Evolutionary conservation across 2,329 filamentous ascomycete genomes (phyloP).

Genomic region (Cladophialophora exuberans): DNA sequence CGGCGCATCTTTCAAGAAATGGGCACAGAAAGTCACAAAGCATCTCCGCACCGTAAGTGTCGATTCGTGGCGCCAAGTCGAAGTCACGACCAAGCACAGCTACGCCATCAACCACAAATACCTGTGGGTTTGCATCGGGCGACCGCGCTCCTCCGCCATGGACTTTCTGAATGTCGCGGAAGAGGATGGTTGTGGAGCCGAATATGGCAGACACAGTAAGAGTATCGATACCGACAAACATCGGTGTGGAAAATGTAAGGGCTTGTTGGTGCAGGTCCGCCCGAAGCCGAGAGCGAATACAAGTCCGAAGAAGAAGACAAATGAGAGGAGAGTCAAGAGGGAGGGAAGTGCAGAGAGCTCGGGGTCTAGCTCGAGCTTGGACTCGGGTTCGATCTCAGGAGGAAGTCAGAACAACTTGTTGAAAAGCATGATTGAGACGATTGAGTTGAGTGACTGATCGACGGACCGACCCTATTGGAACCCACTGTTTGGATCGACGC

Average conservation of each 20-base stretch:
- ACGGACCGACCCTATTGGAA: neutral
- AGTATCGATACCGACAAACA: slow-evolving; percentile 75
- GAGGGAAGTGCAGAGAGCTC: slow-evolving; percentile 32
- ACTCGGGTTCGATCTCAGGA: neutral
- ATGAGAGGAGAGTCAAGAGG: neutral
- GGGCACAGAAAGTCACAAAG: slow-evolving; percentile 52
- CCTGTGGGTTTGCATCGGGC: slow-evolving; percentile 71
- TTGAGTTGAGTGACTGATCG: slow-evolving; percentile 29
- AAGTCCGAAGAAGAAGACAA: slow-evolving; percentile 24
- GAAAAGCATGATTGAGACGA: slow-evolving; percentile 24
- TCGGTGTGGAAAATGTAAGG: slow-evolving; percentile 77
- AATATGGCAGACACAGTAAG: slow-evolving; percentile 83
- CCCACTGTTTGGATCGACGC: neutral
- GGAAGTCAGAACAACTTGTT: slow-evolving; percentile 22
- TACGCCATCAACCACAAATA: slow-evolving; percentile 95
- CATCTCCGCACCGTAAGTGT: slow-evolving; percentile 49
- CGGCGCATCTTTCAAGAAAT: slow-evolving; percentile 80
- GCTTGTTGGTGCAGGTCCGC: slow-evolving; percentile 73
- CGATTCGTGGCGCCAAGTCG: slow-evolving; percentile 58
- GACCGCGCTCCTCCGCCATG: slow-evolving; percentile 22
- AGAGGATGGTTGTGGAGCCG: slow-evolving; percentile 60
- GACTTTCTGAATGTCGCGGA: slow-evolving; percentile 26
- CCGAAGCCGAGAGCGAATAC: slow-evolving; percentile 65
- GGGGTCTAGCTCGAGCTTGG: neutral
- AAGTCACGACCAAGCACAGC: slow-evolving; percentile 85